Percentiles rank a stretch among this genome's conserved stretches.
Evolutionary conservation across 371 early-diverging fungal species (phyloP).

Genomic region (Syncephalastrum sp.): DNA sequence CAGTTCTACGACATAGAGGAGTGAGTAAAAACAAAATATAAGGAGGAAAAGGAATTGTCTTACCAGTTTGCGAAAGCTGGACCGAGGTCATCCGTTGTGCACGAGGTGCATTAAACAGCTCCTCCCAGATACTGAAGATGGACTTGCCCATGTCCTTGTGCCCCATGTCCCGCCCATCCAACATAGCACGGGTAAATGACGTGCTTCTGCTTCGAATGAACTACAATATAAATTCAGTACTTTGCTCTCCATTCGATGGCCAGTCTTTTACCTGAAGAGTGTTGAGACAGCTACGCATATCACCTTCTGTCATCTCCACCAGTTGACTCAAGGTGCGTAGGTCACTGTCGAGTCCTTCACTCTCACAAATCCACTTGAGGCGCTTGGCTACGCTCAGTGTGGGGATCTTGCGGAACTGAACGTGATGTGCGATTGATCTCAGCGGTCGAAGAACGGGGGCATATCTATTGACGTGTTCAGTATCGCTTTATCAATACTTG

Average conservation of each 20-base stretch:
- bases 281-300: constrained; percentile 85
- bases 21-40: background rate
- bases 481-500: background rate
- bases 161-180: constrained; percentile 61
- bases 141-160: constrained; percentile 82
- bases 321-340: constrained; percentile 72
- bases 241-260: background rate
- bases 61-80: constrained; percentile 17
- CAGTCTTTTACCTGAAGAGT: constrained; percentile 75
- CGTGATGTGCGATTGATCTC: constrained; percentile 70
- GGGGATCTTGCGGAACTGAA: constrained; percentile 69
- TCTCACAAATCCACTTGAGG: constrained; percentile 77
- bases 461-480: constrained; percentile 48
- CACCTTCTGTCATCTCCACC: constrained; percentile 79
- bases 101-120: constrained; percentile 61
- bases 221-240: constrained; percentile 8
- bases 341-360: constrained; percentile 77
- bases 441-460: constrained; percentile 88
- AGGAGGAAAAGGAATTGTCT: background rate
- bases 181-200: constrained; percentile 55
- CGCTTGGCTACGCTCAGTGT: constrained; percentile 70
- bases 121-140: constrained; percentile 78
- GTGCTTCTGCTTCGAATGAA: constrained; percentile 42
- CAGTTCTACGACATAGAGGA: background rate
- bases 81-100: constrained; percentile 20